Base-by-base conservation (phyloP, 2,329 filamentous ascomycete genomes). In the Calonectria honghensis region DNA sequence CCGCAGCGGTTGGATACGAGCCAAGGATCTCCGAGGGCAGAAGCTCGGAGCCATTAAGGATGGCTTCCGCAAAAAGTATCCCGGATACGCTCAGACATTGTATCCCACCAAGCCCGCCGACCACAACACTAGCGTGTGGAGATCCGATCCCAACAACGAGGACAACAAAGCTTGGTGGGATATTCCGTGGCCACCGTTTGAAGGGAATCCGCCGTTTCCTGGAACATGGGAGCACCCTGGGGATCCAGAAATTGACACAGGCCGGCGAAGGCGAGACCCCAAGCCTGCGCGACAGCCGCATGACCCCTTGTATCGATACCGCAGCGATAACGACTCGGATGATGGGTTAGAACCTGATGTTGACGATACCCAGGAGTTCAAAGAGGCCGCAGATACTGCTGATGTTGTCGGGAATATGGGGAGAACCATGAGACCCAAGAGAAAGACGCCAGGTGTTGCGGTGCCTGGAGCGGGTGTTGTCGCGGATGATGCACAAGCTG, bases 121-220 rank as follows among this genome's bases (percentile, higher is more conserved):
- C 52, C n/a, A 70, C 27, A 76, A 76, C 52, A 68, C 72, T 2
- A 76, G 77, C 0, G 50, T 77, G 45, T 85, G 81, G 82, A 70
- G 75, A 11, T 81, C 81, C 4, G 83, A 85, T 32, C 84, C 84
- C 0, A 85, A 85, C 37, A 80, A 84, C 52, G 70, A 79, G 10
- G 74, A 73, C 5, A 85, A 85, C 66, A 54, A 67, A 0, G 73
- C 14, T 1, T 79, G 72, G 65, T 82, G 79, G 77, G 66, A 72
- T 29, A 78, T 82, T 0, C 82, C 82, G 4, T 83, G 82, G 82
- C 81, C 81, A 5, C 79, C 82, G 0, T 82, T 76, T 29, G 71
- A 76, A 10, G 81, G 79, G 0, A 18, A 24, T 0, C 68, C 79
- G 2, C 81, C 80, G 0, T 79, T 82, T 37, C 81, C 81, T 0